Evolutionary conservation across 2,329 filamentous ascomycete species (phyloP).

Genomic region (Aspergillus quadrilineatus): DNA sequence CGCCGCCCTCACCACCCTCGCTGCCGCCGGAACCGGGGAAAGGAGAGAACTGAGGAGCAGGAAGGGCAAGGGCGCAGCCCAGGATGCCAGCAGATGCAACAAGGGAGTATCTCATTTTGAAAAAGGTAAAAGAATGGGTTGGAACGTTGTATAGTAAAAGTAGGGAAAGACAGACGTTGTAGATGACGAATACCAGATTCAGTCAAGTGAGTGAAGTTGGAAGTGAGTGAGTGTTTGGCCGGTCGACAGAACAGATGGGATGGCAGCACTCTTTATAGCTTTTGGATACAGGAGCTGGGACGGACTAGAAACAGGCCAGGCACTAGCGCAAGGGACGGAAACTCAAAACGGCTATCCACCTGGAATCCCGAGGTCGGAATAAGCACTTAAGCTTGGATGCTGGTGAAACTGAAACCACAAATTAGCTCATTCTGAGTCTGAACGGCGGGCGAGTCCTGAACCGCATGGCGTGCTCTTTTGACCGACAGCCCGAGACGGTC

Average conservation of each 20-base stretch:
- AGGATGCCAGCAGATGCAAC: constrained; percentile 11
- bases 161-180: neutral
- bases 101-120: constrained; percentile 15
- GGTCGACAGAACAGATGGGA: neutral
- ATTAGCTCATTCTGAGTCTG: neutral
- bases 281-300: neutral
- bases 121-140: neutral
- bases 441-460: neutral
- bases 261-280: constrained; percentile 10
- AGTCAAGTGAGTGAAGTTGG: constrained; percentile 5
- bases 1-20: neutral
- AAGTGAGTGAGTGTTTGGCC: neutral
- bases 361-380: neutral
- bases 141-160: neutral
- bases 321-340: constrained; percentile 2
- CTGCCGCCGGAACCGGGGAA: neutral
- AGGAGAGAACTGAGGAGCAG: constrained; percentile 6
- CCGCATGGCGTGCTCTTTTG: neutral
- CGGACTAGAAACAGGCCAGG: neutral
- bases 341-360: constrained; percentile 1
- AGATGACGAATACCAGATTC: constrained; percentile 12
- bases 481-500: neutral
- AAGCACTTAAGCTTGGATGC: constrained; percentile 1
- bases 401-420: constrained; percentile 3
- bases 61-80: constrained; percentile 16